phyloP scores from a whole-genome alignment of 495 filamentous ascomycete genomes.

The Tuber umbilicatum region DNA sequence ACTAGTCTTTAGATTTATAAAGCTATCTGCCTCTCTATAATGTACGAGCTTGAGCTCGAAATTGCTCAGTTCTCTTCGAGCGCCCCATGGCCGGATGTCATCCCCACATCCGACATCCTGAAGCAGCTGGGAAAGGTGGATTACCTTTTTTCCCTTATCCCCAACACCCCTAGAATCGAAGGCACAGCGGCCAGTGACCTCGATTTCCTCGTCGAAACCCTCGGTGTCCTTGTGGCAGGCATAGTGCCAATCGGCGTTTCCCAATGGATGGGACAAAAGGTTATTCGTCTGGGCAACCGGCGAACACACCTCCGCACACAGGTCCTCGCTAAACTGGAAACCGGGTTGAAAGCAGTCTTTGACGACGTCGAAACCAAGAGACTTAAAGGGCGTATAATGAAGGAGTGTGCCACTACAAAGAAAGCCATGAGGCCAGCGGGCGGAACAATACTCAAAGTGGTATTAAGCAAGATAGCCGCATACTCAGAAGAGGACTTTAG shows the following conservation, averaged over 20 bases:
- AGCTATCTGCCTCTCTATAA: conserved; percentile 23
- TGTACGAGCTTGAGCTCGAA: conserved; percentile 28
- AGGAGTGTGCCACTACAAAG: conserved; percentile 13
- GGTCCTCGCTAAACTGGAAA: conserved; percentile 19
- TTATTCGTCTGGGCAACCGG: conserved; percentile 27
- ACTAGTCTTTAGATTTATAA: conserved; percentile 11
- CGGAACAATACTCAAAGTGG: conserved; percentile 15
- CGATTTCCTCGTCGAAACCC: conserved; percentile 24
- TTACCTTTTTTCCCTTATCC: conserved; percentile 13
- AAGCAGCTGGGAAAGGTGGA: conserved; percentile 21
- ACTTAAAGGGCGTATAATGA: conserved; percentile 23
- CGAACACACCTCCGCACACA: conserved; percentile 17
- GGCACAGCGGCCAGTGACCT: conserved; percentile 17
- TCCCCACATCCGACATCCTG: conserved; percentile 26
- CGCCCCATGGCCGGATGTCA: conserved; percentile 32
- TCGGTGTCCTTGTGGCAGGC: conserved; percentile 21
- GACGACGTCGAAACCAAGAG: conserved; percentile 17
- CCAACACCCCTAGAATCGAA: conserved; percentile 13
- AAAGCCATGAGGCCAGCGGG: conserved; percentile 16
- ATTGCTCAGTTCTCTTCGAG: conserved; percentile 18
- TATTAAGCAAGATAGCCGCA: conserved; percentile 6
- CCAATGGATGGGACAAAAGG: conserved; percentile 31
- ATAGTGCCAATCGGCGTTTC: conserved; percentile 21
- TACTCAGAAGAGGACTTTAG: conserved; percentile 19
- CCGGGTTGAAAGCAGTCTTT: conserved; percentile 16